Base-by-base conservation (phyloP, 805 yeast species). In the Nakazawaea pomicola region DNA sequence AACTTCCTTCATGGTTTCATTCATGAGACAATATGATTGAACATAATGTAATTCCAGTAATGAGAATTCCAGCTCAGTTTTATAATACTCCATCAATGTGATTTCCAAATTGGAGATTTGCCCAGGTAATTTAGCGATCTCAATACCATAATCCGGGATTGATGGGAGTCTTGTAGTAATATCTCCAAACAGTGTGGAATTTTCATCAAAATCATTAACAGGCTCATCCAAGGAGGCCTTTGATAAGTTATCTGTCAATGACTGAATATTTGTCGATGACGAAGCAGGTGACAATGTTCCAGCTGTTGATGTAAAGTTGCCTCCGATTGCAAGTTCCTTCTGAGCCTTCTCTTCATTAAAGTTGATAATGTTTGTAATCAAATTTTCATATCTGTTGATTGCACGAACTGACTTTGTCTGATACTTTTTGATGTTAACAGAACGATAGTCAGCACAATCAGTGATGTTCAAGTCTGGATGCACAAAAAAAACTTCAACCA, bases 401-500 rank as follows among this genome's bases (percentile, higher is more conserved):
- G 41, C 37, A 24, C 34, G 28, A 8, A 28, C 31, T 23, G 33
- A 42, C 7, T 29, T 27, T 3, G 14, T 7, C 25, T 41, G 29
- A 32, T 36, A 36, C n/a, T 32, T 4, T 27, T 27, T 20, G 17
- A 36, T 17, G 27, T 36, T 18, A 4, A 33, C 4, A 7, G 32
- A 21, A 20, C 40, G 25, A 14, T 6, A 29, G 17, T 36, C 37
- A 19, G 30, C 6, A 9, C 37, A 36, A 25, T 41, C 37, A 11
- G 41, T 37, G n/a, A 42, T 24, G 14, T 33, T 21, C 28, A 42
- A 33, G 31, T 42, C 33, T 6, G 45, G 41, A 23, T 42, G 41
- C 10, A 42, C 45, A 8, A 28, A 27, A 29, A 32, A 42, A 6
- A 42, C 38, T 33, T 42, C 38, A 19, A 37, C 38, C 45, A 42